Percentiles rank a stretch among this genome's conserved stretches.
Evolutionary conservation across 441 rosid species (phyloP).

Genomic region (Arabidopsis lyrata): DNA sequence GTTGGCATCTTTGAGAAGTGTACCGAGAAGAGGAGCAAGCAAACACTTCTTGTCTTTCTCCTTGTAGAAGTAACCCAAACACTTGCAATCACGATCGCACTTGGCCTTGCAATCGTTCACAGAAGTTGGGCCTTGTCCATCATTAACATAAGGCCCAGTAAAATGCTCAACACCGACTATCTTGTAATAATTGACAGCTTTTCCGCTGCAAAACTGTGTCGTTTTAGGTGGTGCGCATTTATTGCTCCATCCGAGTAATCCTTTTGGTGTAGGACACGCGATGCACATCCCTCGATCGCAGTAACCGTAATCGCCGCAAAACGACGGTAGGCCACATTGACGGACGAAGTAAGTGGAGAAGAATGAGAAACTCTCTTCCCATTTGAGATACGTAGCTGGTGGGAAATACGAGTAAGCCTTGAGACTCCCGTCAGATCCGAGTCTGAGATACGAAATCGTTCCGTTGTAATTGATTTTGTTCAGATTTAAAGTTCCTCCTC

Average conservation of each 20-base stretch:
- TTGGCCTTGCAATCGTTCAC: slow-evolving; percentile 40
- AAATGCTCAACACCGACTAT: slow-evolving; percentile 54
- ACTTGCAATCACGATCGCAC: slow-evolving; percentile 52
- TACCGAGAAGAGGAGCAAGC: slow-evolving; percentile 48
- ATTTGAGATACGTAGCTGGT: slow-evolving; percentile 38
- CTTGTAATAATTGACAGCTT: slow-evolving; percentile 40
- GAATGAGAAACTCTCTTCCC: slow-evolving; percentile 55
- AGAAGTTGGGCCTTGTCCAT: slow-evolving; percentile 46
- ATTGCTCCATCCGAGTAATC: slow-evolving; percentile 53
- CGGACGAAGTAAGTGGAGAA: slow-evolving; percentile 47
- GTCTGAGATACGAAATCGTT: slow-evolving; percentile 47
- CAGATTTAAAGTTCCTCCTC: slow-evolving; percentile 19
- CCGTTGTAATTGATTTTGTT: slow-evolving; percentile 51
- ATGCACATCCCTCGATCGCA: slow-evolving; percentile 52
- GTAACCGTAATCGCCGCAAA: slow-evolving; percentile 51
- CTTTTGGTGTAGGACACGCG: slow-evolving; percentile 49
- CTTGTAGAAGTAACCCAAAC: slow-evolving; percentile 53
- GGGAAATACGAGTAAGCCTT: slow-evolving; percentile 45
- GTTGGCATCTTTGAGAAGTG: slow-evolving; percentile 43
- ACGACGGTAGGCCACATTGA: slow-evolving; percentile 51
- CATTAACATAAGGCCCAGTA: slow-evolving; percentile 43
- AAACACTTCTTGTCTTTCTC: slow-evolving; percentile 47
- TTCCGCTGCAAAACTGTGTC: slow-evolving; percentile 32
- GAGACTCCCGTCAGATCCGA: slow-evolving; percentile 50
- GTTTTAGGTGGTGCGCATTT: slow-evolving; percentile 37